Evolutionary conservation across 352 stramenopile species (phyloP).

Genomic region (Globisporangium middletonii): DNA sequence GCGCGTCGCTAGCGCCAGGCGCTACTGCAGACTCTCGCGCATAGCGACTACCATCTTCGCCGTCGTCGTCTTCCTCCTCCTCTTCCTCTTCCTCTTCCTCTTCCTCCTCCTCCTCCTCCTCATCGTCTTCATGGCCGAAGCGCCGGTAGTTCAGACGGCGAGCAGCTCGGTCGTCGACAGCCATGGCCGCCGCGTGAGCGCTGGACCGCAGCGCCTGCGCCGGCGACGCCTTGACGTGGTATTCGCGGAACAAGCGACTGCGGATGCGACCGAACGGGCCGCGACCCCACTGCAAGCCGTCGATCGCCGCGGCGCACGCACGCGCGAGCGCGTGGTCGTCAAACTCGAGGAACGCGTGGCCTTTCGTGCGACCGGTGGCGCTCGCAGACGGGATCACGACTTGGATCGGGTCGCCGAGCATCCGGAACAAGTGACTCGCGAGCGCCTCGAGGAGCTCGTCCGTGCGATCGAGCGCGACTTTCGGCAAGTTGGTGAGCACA

Average conservation of each 20-base stretch:
- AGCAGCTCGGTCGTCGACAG: not conserved
- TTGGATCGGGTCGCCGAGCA: constrained; percentile 79
- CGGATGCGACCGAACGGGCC: constrained; percentile 56
- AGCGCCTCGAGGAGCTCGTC: constrained; percentile 74
- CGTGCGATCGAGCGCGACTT: constrained; percentile 64
- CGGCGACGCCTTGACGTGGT: constrained; percentile 58
- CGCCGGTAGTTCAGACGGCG: no score
- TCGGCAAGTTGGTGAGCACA: constrained; percentile 76
- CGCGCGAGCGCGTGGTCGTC: constrained; percentile 59
- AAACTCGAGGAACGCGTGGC: constrained; percentile 82
- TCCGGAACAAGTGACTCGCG: constrained; percentile 70
- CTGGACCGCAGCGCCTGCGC: constrained; percentile 12
- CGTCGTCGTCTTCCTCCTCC: not conserved
- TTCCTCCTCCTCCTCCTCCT: no score
- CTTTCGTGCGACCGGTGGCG: constrained; percentile 59
- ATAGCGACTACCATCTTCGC: not conserved
- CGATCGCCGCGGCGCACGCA: constrained; percentile 43
- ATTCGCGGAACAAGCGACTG: constrained; percentile 73
- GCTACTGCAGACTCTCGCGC: not conserved
- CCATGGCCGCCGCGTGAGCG: not conserved
- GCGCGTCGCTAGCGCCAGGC: not conserved
- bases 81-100: not conserved
- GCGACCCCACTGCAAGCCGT: constrained; percentile 68
- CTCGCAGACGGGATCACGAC: constrained; percentile 68
- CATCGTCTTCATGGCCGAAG: no score